Percentiles rank a stretch among this genome's conserved stretches.
Conservation (phyloP, 148 eudicot genomes). For the Mesembryanthemum crystallinum region DNA sequence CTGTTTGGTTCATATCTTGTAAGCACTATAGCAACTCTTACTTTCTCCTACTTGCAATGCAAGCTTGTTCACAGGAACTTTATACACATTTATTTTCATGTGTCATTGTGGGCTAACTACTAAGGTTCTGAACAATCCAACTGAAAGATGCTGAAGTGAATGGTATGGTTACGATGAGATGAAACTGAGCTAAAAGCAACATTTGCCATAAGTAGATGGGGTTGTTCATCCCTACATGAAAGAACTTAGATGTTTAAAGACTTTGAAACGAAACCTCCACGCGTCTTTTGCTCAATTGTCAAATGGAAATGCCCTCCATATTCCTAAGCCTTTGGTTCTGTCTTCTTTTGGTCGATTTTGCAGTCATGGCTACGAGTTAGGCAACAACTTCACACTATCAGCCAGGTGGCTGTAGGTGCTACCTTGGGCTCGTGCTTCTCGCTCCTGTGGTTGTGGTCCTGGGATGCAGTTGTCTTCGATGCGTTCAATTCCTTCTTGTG, state of each 20-base stretch:
- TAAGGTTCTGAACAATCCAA: too few relatives aligned
- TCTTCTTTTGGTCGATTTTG: background rate
- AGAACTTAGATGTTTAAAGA: background rate
- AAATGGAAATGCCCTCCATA: background rate
- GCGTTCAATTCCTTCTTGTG: constrained; percentile 50
- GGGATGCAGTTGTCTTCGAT: constrained; percentile 52
- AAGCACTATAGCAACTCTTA: constrained; percentile 25
- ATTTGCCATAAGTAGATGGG: background rate
- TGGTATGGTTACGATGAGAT: too few relatives aligned
- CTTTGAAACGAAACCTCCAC: background rate
- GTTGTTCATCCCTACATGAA: too few relatives aligned
- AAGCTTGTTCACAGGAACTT: too few relatives aligned
- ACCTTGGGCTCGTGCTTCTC: constrained; percentile 55
- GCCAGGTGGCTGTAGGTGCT: constrained; percentile 81
- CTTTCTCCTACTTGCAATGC: background rate
- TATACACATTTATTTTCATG: background rate
- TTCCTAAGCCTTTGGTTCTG: background rate
- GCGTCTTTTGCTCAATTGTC: background rate
- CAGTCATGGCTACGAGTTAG: constrained; percentile 94
- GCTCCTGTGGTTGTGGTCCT: constrained; percentile 67
- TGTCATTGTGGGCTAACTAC: too few relatives aligned
- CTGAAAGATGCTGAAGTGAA: too few relatives aligned
- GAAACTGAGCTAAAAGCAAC: too few relatives aligned
- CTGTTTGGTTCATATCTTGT: constrained; percentile 58
- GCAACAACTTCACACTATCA: constrained; percentile 53